These are phyloP conservation scores for Fistulinella prunicolor DNA, from an alignment of 768 basidiomycete genomes.

Conservation along the genomic window DNA sequence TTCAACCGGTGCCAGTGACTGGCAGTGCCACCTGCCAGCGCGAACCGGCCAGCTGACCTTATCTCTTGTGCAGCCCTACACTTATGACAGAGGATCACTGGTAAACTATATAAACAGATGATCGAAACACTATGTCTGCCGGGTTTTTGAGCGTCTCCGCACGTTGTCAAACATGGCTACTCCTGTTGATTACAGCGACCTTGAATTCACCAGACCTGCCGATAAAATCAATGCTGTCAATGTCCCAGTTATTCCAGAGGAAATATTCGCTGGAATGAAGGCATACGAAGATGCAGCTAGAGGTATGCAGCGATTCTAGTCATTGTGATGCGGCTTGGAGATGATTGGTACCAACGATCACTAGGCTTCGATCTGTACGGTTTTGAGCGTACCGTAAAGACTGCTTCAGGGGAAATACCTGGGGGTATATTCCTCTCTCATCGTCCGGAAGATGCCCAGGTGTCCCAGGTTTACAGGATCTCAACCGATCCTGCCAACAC, in stretches of 20 bases:
- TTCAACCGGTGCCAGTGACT: too few relatives aligned
- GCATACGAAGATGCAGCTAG: slow-evolving; percentile 39
- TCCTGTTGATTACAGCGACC: slow-evolving; percentile 29
- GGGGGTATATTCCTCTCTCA: slow-evolving; percentile 35
- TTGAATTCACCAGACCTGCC: slow-evolving; percentile 36
- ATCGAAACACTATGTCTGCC: too few relatives aligned
- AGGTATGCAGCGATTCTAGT: slow-evolving; percentile 18
- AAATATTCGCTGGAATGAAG: slow-evolving; percentile 35
- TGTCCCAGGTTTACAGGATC: slow-evolving; percentile 37
- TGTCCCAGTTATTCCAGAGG: slow-evolving; percentile 30
- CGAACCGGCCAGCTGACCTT: too few relatives aligned
- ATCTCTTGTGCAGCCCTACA: too few relatives aligned
- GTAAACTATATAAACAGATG: too few relatives aligned
- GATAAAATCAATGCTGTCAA: slow-evolving; percentile 40
- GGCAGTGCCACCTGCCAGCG: too few relatives aligned
- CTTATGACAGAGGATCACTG: too few relatives aligned
- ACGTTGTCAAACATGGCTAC: slow-evolving; percentile 14
- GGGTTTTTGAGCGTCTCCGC: not conserved
- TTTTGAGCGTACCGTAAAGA: slow-evolving; percentile 25
- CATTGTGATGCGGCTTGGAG: not conserved
- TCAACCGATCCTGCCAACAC: slow-evolving; percentile 24
- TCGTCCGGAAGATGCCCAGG: slow-evolving; percentile 39
- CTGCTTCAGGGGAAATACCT: slow-evolving; percentile 5
- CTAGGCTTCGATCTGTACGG: slow-evolving; percentile 28
- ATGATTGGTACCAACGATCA: not conserved